Conservation (phyloP, 768 basidiomycete genomes). For the Stropharia rugosoannulata region DNA sequence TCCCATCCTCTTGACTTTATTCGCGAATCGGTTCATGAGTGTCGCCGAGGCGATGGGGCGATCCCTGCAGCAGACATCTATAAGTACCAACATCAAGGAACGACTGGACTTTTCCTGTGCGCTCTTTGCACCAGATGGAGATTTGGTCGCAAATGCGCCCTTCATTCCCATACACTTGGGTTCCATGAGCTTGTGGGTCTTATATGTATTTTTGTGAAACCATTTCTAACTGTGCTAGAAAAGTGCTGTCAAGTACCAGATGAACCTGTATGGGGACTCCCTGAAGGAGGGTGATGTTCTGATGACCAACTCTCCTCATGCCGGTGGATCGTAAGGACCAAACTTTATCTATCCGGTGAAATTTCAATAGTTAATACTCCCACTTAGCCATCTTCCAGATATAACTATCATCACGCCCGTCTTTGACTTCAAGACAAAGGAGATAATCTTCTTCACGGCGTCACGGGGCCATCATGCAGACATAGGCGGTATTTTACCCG, state of each 20-base stretch:
- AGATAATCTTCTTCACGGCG: slow-evolving; percentile 92
- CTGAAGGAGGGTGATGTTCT: slow-evolving; percentile 91
- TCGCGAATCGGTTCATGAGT: slow-evolving; percentile 97
- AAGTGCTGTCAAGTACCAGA: slow-evolving; percentile 88
- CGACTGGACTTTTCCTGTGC: slow-evolving; percentile 95
- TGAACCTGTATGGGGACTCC: slow-evolving; percentile 66
- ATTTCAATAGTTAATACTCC: background rate
- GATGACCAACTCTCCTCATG: slow-evolving; percentile 88
- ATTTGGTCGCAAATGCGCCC: slow-evolving; percentile 92
- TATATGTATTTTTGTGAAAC: slow-evolving; percentile 1
- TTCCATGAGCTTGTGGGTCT: slow-evolving; percentile 85
- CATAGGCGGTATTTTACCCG: slow-evolving; percentile 89
- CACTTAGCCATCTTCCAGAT: slow-evolving; percentile 53
- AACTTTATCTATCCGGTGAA: slow-evolving; percentile 8
- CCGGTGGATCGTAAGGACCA: slow-evolving; percentile 78
- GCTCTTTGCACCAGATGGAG: slow-evolving; percentile 91
- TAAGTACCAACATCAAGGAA: slow-evolving; percentile 95
- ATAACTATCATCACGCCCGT: slow-evolving; percentile 95
- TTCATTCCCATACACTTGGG: slow-evolving; percentile 88
- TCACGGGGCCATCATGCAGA: slow-evolving; percentile 95
- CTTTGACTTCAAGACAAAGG: slow-evolving; percentile 59
- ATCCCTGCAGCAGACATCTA: slow-evolving; percentile 86
- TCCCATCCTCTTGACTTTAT: slow-evolving; percentile 86
- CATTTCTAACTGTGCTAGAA: slow-evolving; percentile 2
- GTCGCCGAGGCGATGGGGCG: slow-evolving; percentile 96